Percentiles rank a stretch among this genome's conserved stretches.
These are phyloP conservation scores for Phytophthora quininea DNA, from an alignment of 352 stramenopile genomes.

Conservation along the genomic window DNA sequence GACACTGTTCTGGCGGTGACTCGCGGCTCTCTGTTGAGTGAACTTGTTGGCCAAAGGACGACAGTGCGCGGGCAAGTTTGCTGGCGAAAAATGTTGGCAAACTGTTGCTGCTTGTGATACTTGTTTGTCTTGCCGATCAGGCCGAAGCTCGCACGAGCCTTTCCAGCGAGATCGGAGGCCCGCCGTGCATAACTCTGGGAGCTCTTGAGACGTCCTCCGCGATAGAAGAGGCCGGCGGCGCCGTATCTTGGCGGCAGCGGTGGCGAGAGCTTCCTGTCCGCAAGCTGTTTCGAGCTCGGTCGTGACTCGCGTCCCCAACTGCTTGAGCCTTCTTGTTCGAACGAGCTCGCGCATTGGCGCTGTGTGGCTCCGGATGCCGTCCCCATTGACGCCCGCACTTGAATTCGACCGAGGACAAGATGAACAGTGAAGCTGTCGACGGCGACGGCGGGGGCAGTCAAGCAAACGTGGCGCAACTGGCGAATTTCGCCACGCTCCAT, in stretches of 20 bases:
- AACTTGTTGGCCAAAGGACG: too few species aligned
- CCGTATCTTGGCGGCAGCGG: constrained; percentile 24
- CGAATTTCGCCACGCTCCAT: constrained; percentile 29
- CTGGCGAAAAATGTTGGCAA: too few species aligned
- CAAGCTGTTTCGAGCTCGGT: constrained; percentile 35
- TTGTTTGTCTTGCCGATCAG: neutral
- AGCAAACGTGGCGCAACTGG: constrained; percentile 17
- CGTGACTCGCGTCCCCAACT: constrained; percentile 5
- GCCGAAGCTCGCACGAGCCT: constrained; percentile 9
- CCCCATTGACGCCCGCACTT: neutral
- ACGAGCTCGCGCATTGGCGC: neutral
- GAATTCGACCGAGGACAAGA: neutral
- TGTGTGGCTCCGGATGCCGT: neutral
- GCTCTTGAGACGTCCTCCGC: constrained; percentile 22
- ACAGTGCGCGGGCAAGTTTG: too few species aligned
- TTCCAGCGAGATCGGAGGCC: constrained; percentile 31
- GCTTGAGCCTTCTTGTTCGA: constrained; percentile 16
- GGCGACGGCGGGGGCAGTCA: neutral
- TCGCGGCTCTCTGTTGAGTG: too few species aligned
- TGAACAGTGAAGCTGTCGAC: neutral
- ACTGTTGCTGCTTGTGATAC: too few species aligned
- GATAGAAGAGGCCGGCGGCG: constrained; percentile 35
- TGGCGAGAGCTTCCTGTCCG: constrained; percentile 17
- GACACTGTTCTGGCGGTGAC: too few species aligned
- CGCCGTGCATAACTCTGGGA: constrained; percentile 7